phyloP scores from a whole-genome alignment of 441 rosid species.

The Pelargonium fulgidum region DNA sequence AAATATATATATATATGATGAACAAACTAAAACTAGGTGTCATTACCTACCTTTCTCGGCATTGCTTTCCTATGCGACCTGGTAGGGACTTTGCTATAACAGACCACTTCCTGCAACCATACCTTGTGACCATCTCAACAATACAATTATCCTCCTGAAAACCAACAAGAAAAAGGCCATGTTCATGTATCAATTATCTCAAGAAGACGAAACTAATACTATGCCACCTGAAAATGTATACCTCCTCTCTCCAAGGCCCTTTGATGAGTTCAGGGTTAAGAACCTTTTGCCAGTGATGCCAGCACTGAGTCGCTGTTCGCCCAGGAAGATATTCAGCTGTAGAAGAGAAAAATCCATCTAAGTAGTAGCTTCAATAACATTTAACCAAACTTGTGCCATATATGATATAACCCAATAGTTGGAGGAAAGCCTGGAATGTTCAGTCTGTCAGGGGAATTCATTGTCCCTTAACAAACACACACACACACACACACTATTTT shows the following conservation, averaged over 20 bases:
- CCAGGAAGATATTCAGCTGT: constrained; percentile 27
- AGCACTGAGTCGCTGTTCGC: constrained; percentile 25
- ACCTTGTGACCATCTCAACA: constrained; percentile 13
- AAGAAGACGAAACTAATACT: neutral
- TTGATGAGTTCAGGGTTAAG: constrained; percentile 26
- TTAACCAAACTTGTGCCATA: neutral
- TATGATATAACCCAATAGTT: constrained; percentile 1
- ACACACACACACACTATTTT: neutral
- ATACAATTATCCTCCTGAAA: constrained; percentile 30
- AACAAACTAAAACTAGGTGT: neutral
- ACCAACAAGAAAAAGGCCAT: neutral
- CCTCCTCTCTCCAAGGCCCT: constrained; percentile 26
- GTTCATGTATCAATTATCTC: constrained; percentile 1
- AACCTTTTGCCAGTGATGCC: constrained; percentile 33
- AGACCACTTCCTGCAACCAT: constrained; percentile 24
- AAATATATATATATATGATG: neutral
- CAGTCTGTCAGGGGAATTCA: neutral
- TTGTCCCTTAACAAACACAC: neutral
- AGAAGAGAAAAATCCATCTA: constrained; percentile 7
- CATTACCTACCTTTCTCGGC: constrained; percentile 27
- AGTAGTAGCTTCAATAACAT: neutral
- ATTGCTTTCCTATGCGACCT: constrained; percentile 33
- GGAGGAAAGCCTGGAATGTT: neutral
- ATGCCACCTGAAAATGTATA: neutral
- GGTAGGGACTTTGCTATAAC: constrained; percentile 24